These are phyloP conservation scores for Colletotrichum somersetense DNA, from an alignment of 2,329 filamentous ascomycete species.

Conservation along the genomic window DNA sequence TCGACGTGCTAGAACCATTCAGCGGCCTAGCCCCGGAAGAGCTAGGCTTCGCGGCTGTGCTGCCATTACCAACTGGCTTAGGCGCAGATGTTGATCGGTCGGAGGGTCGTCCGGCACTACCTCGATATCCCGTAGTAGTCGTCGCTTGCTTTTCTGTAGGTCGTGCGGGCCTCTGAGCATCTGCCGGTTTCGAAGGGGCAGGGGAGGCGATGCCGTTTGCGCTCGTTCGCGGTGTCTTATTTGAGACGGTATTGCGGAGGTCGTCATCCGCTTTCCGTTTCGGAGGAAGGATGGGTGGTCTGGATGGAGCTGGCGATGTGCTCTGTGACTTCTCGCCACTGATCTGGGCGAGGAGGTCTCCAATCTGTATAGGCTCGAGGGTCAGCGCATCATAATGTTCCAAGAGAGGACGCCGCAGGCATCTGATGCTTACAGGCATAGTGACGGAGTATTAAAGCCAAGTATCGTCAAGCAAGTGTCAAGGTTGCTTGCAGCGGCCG, in stretches of 20 bases:
- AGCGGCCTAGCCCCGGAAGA: slow-evolving; percentile 25
- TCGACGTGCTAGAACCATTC: slow-evolving; percentile 22
- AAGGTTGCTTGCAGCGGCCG: slow-evolving; percentile 40
- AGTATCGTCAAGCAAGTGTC: slow-evolving; percentile 41
- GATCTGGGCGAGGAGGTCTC: slow-evolving; percentile 72
- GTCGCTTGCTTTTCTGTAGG: slow-evolving; percentile 26
- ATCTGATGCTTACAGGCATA: slow-evolving; percentile 43
- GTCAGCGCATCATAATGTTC: slow-evolving; percentile 19
- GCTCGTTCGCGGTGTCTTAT: slow-evolving; percentile 54
- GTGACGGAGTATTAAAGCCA: slow-evolving; percentile 34
- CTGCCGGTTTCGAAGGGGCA: slow-evolving; percentile 46
- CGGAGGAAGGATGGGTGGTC: slow-evolving; percentile 47
- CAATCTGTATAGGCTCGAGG: slow-evolving; percentile 51
- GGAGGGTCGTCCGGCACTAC: slow-evolving; percentile 39
- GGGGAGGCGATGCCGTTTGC: slow-evolving; percentile 30
- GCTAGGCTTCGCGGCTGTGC: slow-evolving; percentile 19
- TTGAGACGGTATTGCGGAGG: slow-evolving; percentile 55
- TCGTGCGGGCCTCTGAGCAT: slow-evolving; percentile 44
- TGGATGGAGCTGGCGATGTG: slow-evolving; percentile 51
- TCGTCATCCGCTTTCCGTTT: slow-evolving; percentile 73
- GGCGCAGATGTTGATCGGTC: slow-evolving; percentile 32
- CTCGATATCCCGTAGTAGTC: slow-evolving; percentile 35
- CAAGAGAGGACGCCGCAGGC: background rate
- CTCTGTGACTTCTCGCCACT: slow-evolving; percentile 63
- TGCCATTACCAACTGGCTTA: slow-evolving; percentile 32